Evolutionary conservation across 2,329 filamentous ascomycete species (phyloP).

Genomic region (Bipolaris gigantea): DNA sequence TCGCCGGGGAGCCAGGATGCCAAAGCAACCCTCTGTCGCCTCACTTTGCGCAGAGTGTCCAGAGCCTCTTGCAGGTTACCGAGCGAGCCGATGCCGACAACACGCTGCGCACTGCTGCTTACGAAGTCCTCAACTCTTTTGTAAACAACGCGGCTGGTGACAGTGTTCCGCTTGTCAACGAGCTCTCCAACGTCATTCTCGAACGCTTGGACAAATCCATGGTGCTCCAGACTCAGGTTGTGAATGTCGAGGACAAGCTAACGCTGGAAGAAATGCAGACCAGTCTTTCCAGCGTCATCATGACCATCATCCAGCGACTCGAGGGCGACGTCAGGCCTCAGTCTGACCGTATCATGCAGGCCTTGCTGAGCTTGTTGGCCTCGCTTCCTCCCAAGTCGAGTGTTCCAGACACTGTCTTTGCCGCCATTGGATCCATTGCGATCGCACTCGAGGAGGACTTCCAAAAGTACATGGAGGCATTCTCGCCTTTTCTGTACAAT

Average conservation of each 20-base stretch:
- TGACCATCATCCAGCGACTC: slow-evolving; percentile 87
- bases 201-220: slow-evolving; percentile 90
- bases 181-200: slow-evolving; percentile 83
- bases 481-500: slow-evolving; percentile 88
- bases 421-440: slow-evolving; percentile 86
- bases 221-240: slow-evolving; percentile 86
- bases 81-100: slow-evolving; percentile 81
- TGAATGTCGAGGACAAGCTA: slow-evolving; percentile 95
- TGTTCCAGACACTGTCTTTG: slow-evolving; percentile 92
- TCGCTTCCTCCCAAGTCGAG: slow-evolving; percentile 82
- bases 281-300: slow-evolving; percentile 85
- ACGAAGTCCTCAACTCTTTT: slow-evolving; percentile 95
- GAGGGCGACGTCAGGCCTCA: slow-evolving; percentile 89
- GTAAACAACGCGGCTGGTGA: slow-evolving; percentile 88
- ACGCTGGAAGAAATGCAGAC: slow-evolving; percentile 98
- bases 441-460: slow-evolving; percentile 92
- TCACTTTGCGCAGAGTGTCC: slow-evolving; percentile 91
- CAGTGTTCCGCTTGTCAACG: slow-evolving; percentile 77
- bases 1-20: slow-evolving; percentile 81
- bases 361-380: slow-evolving; percentile 77
- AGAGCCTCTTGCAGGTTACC: slow-evolving; percentile 81
- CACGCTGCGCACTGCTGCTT: slow-evolving; percentile 88
- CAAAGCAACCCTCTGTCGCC: slow-evolving; percentile 80
- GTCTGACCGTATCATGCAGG: slow-evolving; percentile 91
- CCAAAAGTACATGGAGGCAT: slow-evolving; percentile 95